Base-by-base conservation (phyloP, 257 asterid species). In the Solanum sejunctum region DNA sequence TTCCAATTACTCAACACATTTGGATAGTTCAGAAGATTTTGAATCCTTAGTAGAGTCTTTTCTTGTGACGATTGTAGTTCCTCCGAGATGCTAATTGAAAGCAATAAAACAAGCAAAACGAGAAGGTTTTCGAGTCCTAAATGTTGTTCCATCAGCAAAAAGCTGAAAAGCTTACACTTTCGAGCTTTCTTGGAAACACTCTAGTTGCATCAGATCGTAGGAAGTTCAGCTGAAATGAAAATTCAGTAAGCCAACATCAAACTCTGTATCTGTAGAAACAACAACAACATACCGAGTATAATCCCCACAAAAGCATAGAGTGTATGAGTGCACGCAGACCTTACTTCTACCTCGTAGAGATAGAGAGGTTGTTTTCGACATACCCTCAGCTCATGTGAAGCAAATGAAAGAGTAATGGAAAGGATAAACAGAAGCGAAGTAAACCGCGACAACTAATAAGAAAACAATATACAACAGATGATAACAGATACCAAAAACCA, bases 21-120 rank as follows among this genome's bases (percentile, higher is more conserved):
- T 26, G 98, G 99, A 72, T 87, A 88, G 84, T 91, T 88, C 41
- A 96, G 84, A 49, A 93, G 91, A 51, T 32, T 36, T 85, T 89
- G 94, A 54, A 94, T 89, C 85, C 88, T 87, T 21, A 93, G 43
- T 73, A 96, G 92, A 12, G 90, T 84, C 39, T 88, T 85, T 23
- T 75, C 88, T 89, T 96, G 90, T 47, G 95, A 88, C 39, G 95
- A 85, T 70, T 88, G 93, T 3, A 77, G 87, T 70, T 91, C 91
- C 78, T 89, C 92, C 16, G 93, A 88, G 20, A 80, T 72, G 75
- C 91, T 63, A 12, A 89, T 47, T 5, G 93, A 89, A 58, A 90
- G 49, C 45, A 89, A 86, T 43, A 90, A 7, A 52, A 85, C 18
- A n/a, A 88, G 81, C 79, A 88, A 52, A 60, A 87, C 81, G 8